Conservation (phyloP, 1,284 basidiomycete genomes). For the Moesziomyces sp. region DNA sequence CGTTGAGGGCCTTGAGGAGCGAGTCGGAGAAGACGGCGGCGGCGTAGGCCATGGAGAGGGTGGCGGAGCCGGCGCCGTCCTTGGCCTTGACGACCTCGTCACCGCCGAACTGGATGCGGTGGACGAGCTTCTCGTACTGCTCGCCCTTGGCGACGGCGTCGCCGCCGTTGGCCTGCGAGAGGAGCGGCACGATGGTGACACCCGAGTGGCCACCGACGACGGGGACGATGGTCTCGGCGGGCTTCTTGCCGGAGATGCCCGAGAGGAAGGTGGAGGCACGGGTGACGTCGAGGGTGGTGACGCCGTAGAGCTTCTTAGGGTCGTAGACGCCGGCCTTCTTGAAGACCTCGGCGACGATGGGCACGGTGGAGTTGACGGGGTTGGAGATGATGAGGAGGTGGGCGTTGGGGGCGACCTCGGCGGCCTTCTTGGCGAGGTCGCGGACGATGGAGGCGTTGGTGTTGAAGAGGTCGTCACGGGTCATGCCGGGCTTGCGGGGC, state of each 20-base stretch:
- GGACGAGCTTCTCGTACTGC: slow-evolving; percentile 71
- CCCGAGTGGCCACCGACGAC: slow-evolving; percentile 97
- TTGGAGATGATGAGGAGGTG: slow-evolving; percentile 93
- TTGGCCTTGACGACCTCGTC: slow-evolving; percentile 94
- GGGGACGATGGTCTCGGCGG: slow-evolving; percentile 80
- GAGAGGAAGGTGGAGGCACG: slow-evolving; percentile 92
- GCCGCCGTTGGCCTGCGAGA: slow-evolving; percentile 87
- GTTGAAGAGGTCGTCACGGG: slow-evolving; percentile 99
- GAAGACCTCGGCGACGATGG: slow-evolving; percentile 92
- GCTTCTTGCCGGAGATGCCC: slow-evolving; percentile 72
- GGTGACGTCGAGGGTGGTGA: slow-evolving; percentile 97
- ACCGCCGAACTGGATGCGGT: slow-evolving; percentile 93
- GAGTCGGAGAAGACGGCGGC: slow-evolving; percentile 74
- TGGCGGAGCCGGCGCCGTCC: slow-evolving; percentile 85
- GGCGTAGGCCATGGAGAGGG: slow-evolving; percentile 87
- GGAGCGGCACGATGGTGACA: slow-evolving; percentile 93
- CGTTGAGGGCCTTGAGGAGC: slow-evolving; percentile 84
- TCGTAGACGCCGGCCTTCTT: slow-evolving; percentile 94
- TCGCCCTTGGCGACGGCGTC: slow-evolving; percentile 70
- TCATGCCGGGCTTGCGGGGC: slow-evolving; percentile 75
- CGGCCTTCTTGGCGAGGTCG: slow-evolving; percentile 89
- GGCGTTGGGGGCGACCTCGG: slow-evolving; percentile 86
- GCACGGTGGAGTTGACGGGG: slow-evolving; percentile 85
- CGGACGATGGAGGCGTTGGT: slow-evolving; percentile 96
- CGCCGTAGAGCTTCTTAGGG: slow-evolving; percentile 77